Evolutionary conservation across 2,329 filamentous ascomycete species (phyloP).

Genomic region (Sclerotinia trifoliorum): DNA sequence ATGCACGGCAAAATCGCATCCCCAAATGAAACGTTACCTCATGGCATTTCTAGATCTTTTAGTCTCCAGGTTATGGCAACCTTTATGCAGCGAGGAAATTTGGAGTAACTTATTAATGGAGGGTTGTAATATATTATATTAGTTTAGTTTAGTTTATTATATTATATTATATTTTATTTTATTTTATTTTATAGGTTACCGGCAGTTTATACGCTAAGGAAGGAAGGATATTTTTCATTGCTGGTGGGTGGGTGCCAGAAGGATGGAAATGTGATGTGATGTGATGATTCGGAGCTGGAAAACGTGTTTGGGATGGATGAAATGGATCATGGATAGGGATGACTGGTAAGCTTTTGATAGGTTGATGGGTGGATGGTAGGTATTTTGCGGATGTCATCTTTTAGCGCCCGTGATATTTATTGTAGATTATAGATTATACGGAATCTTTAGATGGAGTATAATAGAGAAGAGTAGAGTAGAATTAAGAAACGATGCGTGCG

Average conservation of each 20-base stretch:
- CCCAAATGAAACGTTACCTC: slow-evolving; percentile 22
- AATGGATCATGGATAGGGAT: neutral
- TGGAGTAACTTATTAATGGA: too few species aligned
- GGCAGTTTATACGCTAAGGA: neutral
- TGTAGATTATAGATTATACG: too few species aligned
- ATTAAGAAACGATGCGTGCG: neutral
- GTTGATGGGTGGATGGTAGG: neutral
- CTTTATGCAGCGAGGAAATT: neutral
- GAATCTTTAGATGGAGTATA: too few species aligned
- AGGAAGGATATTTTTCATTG: neutral
- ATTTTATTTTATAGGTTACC: neutral
- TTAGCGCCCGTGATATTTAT: slow-evolving; percentile 16
- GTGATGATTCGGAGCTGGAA: neutral
- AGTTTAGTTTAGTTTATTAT: neutral
- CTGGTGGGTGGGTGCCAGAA: slow-evolving; percentile 4
- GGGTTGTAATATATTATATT: too few species aligned
- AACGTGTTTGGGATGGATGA: neutral
- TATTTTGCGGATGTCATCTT: slow-evolving; percentile 18
- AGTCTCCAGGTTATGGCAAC: too few species aligned
- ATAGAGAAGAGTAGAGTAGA: neutral
- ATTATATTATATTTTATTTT: too few species aligned
- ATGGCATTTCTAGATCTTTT: neutral
- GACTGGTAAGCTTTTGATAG: neutral
- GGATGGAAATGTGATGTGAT: slow-evolving; percentile 1
- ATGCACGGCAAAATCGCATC: neutral